Evolutionary conservation across 2,329 filamentous ascomycete genomes (phyloP).

Genomic region (Thelonectria olida): DNA sequence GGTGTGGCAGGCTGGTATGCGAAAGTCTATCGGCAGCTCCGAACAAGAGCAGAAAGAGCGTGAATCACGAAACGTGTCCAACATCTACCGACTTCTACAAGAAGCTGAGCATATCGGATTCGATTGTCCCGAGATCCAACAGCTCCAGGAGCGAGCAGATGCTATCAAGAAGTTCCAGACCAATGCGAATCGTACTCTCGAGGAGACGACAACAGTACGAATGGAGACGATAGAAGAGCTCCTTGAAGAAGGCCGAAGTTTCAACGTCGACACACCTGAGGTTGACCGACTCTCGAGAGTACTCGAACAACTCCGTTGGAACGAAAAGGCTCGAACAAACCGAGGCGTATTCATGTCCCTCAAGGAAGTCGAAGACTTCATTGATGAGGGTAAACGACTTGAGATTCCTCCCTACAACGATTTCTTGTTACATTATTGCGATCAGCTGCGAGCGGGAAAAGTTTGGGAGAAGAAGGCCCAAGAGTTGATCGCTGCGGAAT

Average conservation of each 20-base stretch:
- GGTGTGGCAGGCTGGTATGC: conserved; percentile 77
- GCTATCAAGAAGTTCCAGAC: conserved; percentile 87
- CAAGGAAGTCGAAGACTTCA: conserved; percentile 80
- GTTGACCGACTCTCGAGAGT: conserved; percentile 83
- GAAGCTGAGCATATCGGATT: conserved; percentile 90
- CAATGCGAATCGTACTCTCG: conserved; percentile 75
- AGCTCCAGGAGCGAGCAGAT: conserved; percentile 84
- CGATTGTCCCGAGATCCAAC: conserved; percentile 89
- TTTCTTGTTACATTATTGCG: conserved; percentile 77
- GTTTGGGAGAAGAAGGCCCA: conserved; percentile 93
- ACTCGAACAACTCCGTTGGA: conserved; percentile 89
- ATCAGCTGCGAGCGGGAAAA: conserved; percentile 79
- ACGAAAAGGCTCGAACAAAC: conserved; percentile 75
- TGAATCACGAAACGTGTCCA: conserved; percentile 87
- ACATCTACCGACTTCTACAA: conserved; percentile 84
- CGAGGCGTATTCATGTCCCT: conserved; percentile 75
- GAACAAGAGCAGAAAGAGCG: conserved; percentile 79
- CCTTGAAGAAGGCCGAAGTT: conserved; percentile 86
- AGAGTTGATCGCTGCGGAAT: conserved; percentile 90
- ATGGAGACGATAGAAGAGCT: conserved; percentile 86
- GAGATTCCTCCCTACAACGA: conserved; percentile 84
- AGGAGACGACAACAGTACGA: conserved; percentile 69
- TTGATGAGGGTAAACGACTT: conserved; percentile 79
- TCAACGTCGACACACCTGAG: conserved; percentile 92
- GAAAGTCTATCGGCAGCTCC: conserved; percentile 69